phyloP scores from a whole-genome alignment of 2,329 filamentous ascomycete species.

The Metarhizium sp. region DNA sequence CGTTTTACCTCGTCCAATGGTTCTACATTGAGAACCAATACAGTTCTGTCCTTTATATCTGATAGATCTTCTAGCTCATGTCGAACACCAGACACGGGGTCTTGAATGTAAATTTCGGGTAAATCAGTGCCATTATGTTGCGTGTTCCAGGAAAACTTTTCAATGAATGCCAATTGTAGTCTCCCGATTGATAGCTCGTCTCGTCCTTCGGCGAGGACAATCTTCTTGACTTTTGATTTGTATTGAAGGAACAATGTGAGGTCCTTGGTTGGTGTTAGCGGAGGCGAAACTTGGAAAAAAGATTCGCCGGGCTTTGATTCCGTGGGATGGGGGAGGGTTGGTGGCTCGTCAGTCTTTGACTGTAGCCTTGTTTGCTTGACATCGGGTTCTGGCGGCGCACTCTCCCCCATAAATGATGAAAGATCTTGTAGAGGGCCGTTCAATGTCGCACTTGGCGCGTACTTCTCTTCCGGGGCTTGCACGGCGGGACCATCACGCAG shows the following conservation, averaged over 20 bases:
- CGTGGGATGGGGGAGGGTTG: constrained; percentile 18
- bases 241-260: constrained; percentile 93
- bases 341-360: constrained; percentile 13
- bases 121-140: constrained; percentile 87
- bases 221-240: constrained; percentile 95
- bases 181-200: constrained; percentile 79
- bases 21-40: constrained; percentile 91
- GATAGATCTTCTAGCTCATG: constrained; percentile 90
- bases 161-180: constrained; percentile 91
- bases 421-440: constrained; percentile 46
- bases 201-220: constrained; percentile 75
- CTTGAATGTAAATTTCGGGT: constrained; percentile 96
- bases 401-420: constrained; percentile 18
- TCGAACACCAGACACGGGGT: constrained; percentile 88
- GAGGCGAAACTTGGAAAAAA: constrained; percentile 54
- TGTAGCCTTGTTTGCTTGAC: constrained; percentile 10
- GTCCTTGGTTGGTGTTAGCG: constrained; percentile 63
- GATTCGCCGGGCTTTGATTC: constrained; percentile 36
- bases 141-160: constrained; percentile 98
- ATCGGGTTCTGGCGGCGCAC: constrained; percentile 7
- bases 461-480: constrained; percentile 60
- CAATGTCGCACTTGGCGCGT: constrained; percentile 46
- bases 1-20: constrained; percentile 90
- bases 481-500: constrained; percentile 19
- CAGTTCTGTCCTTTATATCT: constrained; percentile 90